These are phyloP conservation scores for Lathyrus aphaca DNA, from an alignment of 306 rosid species.

Conservation along the genomic window DNA sequence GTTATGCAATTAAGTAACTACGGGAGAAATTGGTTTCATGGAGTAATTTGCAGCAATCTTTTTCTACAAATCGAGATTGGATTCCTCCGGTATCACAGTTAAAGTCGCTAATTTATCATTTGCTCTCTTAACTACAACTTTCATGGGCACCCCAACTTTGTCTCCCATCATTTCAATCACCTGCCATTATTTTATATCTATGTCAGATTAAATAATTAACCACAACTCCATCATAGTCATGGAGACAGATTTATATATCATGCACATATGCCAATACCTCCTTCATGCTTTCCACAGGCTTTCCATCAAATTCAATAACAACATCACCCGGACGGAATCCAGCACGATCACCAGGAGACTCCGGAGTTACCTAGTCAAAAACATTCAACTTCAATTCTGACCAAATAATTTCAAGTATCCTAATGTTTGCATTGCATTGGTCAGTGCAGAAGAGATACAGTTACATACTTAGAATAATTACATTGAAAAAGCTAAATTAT, in stretches of 20 bases:
- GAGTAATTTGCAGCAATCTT: not conserved
- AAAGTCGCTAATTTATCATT: conserved; percentile 50
- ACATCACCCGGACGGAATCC: conserved; percentile 83
- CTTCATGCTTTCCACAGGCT: conserved; percentile 62
- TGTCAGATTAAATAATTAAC: conserved; percentile 20
- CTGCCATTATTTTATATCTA: conserved; percentile 49
- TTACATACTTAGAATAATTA: not conserved
- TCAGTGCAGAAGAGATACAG: not conserved
- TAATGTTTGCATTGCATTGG: not conserved
- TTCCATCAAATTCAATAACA: conserved; percentile 79
- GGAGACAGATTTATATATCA: not conserved
- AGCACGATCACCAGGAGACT: conserved; percentile 83
- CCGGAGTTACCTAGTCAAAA: conserved; percentile 76
- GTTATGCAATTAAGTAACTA: too few relatives aligned
- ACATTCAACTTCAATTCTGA: conserved; percentile 20
- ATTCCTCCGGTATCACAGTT: conserved; percentile 75
- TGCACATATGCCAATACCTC: conserved; percentile 58
- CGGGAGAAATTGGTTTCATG: not conserved
- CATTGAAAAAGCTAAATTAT: not conserved
- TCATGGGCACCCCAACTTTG: conserved; percentile 66
- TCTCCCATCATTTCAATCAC: conserved; percentile 75
- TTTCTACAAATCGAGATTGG: conserved; percentile 55
- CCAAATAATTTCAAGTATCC: conserved; percentile 8
- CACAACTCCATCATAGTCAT: not conserved
- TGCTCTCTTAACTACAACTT: conserved; percentile 64